Evolutionary conservation across 164 flowering plant species (phyloP).

Genomic region (Vitis rotundifolia): DNA sequence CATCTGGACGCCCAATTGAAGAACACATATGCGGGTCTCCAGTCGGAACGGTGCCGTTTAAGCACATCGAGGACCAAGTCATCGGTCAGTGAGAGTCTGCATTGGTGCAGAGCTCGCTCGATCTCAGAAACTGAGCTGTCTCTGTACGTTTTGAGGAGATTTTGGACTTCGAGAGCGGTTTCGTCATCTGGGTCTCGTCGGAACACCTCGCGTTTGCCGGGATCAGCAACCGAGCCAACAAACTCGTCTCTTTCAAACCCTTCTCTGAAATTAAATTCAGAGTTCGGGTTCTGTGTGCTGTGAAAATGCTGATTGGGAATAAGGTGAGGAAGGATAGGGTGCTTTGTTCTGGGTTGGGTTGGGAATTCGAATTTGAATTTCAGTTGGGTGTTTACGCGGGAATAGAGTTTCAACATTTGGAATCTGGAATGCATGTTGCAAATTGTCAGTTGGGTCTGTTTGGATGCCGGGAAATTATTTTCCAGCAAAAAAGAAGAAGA

Average conservation of each 20-base stretch:
- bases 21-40: conserved; percentile 66
- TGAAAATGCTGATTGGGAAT: background rate
- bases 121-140: conserved; percentile 36
- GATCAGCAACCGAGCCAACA: background rate
- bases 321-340: background rate
- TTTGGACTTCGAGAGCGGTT: conserved; percentile 45
- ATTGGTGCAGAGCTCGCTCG: conserved; percentile 41
- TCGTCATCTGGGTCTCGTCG: conserved; percentile 15
- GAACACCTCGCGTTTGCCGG: background rate
- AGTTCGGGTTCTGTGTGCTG: background rate
- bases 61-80: conserved; percentile 69
- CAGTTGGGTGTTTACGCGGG: conserved; percentile 17
- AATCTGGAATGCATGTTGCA: conserved; percentile 9
- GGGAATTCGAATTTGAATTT: conserved; percentile 15
- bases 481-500: background rate
- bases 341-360: background rate
- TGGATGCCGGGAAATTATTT: background rate
- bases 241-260: background rate
- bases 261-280: background rate
- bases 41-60: conserved; percentile 62
- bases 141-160: conserved; percentile 39
- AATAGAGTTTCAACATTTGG: conserved; percentile 13
- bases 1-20: conserved; percentile 58
- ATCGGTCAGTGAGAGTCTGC: conserved; percentile 37
- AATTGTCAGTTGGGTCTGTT: background rate